Base-by-base conservation (phyloP, 108 stramenopile species). In the Skeletonema potamos region DNA sequence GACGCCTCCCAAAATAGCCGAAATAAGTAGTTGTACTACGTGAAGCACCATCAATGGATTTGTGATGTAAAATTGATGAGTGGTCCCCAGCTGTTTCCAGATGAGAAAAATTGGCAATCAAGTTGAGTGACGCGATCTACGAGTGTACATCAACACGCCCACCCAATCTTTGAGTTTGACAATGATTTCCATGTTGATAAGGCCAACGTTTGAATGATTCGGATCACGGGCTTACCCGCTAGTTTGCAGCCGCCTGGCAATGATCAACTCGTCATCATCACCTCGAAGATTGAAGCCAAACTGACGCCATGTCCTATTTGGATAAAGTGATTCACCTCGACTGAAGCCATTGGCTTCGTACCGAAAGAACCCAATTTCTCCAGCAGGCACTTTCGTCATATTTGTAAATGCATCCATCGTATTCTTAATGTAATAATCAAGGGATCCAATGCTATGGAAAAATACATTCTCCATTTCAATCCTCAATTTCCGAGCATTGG, bases 281-380 rank as follows among this genome's bases (percentile, higher is more conserved):
- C 48, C 48, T 9, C 48, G 48, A 51, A 51, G 48, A 51, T 51
- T 51, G 48, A 51, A 51, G 8, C 48, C 48, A 51, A 51, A 1
- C 3, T 24, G 1, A 22, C 22, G 20, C 48, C 48, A 51, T 1
- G 1, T 24, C 22, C 20, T 1, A 24, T 24, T 7, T 10, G 48
- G 4, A 22, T 4, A 2, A 22, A 48, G 46, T 24, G 3, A 20
- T 6, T 22, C 46, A 6, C 46, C 46, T 2, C 18, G 46, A 48
- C 20, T 48, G 46, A 6, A 48, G 15, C 46, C 48, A 51, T 51
- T 51, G 0, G 95, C 11, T 81, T 84, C 32, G 96, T 97, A 54
- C 97, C 99, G 81, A 99, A 97, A 56, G 98, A 97, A 81, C 98
- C 99, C 72, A 98, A 92, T 83, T 98, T 97, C 66, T 98, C 20